Base-by-base conservation (phyloP, 139 green algal species). In the Tetratostichococcus sp. region DNA sequence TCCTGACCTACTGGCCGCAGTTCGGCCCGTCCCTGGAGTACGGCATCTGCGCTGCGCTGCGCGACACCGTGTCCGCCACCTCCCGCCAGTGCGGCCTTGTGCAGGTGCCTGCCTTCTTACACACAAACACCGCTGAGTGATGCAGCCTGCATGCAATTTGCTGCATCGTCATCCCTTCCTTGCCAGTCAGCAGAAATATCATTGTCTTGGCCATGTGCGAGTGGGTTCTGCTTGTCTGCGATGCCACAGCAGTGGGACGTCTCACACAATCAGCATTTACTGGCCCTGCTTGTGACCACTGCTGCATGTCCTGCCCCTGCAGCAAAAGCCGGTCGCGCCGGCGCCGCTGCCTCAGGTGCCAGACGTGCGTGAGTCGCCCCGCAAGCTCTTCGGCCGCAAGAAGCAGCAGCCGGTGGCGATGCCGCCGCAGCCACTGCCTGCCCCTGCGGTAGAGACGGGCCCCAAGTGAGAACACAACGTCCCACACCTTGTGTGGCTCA, bases 1-100 rank as follows among this genome's bases (percentile, higher is more conserved):
- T 90, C 75, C 75, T 90, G 67, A 75, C 67, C 42, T 90, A 85
- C 84, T 89, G 85, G 85, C 85, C 78, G 31, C 68, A 72, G 35
- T 87, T 82, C 50, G 79, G 79, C 1, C 76, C 76, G 16, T 73
- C 77, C 59, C 77, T 90, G 65, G 85, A 90, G 80, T 70, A 43
- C 6, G 73, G 77, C 19, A 76, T 85, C 28, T 84, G 79, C 28
- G 75, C 80, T 8, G 79, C 77, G 39, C 58, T 88, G 71, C 80
- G 85, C 14, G 79, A 82, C 19, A 76, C 83, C 35, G 84, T 81
- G 1, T 69, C 78, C 30, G 80, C 80, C 32, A 83, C 85, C 23
- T 81, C 78, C n/a, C 70, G 84, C 25, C 85, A 89, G 76, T 90
- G 85, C 70, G 85, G 85, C 32, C 83, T 90, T 57, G 70, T 82